Base-by-base conservation (phyloP, 1,139 yeast species). In the Hyphopichia khmerensis region DNA sequence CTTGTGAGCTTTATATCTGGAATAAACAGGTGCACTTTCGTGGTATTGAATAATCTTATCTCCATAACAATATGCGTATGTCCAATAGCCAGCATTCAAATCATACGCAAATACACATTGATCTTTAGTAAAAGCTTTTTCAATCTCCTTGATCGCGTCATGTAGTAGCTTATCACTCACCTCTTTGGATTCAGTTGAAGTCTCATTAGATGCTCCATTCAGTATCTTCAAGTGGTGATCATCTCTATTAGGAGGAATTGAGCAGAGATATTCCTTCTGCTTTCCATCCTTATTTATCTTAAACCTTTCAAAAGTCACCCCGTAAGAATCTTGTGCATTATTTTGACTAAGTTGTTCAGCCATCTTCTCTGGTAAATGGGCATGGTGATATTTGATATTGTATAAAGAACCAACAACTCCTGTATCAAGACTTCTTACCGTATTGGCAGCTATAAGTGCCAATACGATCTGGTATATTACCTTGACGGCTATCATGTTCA, bases 11-110 rank as follows among this genome's bases (percentile, higher is more conserved):
- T 60, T 60, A 13, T 63, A 62, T 24, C 53, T 33, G 9, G 53
- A 51, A 38, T 43, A 64, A 11, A 48, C 45, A 36, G 58, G 40
- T 54, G 72, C 42, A 30, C 65, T 59, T 40, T 67, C 73, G 47
- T 80, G 85, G 57, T 75, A 82, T 53, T 85, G 93, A n/a, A 75
- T 65, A 19, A 84, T 60, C 40, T 75, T 74, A 42, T 69, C 75
- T 2, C 79, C 80, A 48, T 68, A 75, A 51, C 88, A 82, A 45
- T 76, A 75, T 2, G 74, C 79, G 54, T 80, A 82, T 1, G 81
- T 78, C 88, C 90, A 85, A 61, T 83, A 85, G 5, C 79, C 82
- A 13, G 69, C 67, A 40, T 61, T 65, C 4, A 60, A 48, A 27
- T 67, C 70, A 35, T 65, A 60, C 1, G 59, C 58, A 67, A 51